Conservation (phyloP, 495 filamentous ascomycete species). For the Sordaria brevicollis region DNA sequence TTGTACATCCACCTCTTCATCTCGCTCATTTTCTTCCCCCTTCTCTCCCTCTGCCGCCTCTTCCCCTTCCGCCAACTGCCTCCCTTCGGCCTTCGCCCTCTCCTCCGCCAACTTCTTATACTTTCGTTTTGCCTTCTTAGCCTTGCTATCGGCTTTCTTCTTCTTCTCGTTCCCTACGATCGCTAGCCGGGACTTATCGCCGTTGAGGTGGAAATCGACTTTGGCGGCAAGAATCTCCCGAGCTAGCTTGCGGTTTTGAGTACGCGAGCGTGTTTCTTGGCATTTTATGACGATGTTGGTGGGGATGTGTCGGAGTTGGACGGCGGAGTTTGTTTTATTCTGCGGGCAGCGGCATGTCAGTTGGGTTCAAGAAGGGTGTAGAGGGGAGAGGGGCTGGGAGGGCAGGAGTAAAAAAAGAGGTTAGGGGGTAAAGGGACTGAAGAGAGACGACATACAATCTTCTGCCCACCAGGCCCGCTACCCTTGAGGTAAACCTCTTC, state of each 20-base stretch:
- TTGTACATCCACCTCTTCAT: conserved; percentile 2
- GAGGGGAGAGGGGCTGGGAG: not conserved
- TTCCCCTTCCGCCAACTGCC: not conserved
- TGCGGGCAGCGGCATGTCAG: conserved; percentile 17
- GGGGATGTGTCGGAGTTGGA: conserved; percentile 83
- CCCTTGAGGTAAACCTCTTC: conserved; percentile 82
- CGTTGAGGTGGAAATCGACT: conserved; percentile 55
- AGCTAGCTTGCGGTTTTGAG: conserved; percentile 84
- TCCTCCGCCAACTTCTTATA: conserved; percentile 38
- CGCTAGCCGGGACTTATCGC: conserved; percentile 31
- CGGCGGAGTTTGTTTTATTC: conserved; percentile 96
- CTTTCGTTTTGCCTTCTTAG: conserved; percentile 40
- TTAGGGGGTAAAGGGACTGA: conserved; percentile 12
- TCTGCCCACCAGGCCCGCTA: conserved; percentile 88
- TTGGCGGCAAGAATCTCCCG: conserved; percentile 64
- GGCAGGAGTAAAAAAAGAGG: not conserved
- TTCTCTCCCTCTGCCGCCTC: not conserved
- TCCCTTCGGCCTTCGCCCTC: conserved; percentile 8
- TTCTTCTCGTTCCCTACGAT: conserved; percentile 31
- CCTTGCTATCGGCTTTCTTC: conserved; percentile 37
- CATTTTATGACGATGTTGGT: conserved; percentile 86
- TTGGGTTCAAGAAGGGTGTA: not conserved
- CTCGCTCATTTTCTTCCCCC: conserved; percentile 1
- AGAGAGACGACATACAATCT: conserved; percentile 49
- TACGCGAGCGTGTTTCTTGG: conserved; percentile 78